Conservation (phyloP, 495 filamentous ascomycete species). For the Bombardia bombarda region DNA sequence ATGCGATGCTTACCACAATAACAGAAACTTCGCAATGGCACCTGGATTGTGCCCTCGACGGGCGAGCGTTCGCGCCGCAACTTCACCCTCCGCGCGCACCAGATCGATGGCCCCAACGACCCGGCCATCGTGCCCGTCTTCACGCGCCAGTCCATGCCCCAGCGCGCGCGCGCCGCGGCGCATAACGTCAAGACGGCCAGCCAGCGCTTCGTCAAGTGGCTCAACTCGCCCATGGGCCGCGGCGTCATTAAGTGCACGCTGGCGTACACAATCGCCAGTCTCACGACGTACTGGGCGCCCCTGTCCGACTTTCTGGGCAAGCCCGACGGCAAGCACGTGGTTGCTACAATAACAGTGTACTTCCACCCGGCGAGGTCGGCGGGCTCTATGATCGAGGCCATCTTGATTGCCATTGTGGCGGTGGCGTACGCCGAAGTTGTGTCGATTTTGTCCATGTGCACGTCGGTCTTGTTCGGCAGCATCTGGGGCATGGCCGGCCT, state of each 20-base stretch:
- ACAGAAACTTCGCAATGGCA: constrained; percentile 53
- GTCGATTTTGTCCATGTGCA: constrained; percentile 78
- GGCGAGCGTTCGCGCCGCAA: constrained; percentile 51
- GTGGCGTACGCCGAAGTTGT: constrained; percentile 77
- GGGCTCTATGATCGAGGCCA: constrained; percentile 86
- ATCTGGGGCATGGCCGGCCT: constrained; percentile 54
- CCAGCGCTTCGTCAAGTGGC: constrained; percentile 30
- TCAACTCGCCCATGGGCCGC: constrained; percentile 49
- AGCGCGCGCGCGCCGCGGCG: constrained; percentile 21
- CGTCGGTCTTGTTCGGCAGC: constrained; percentile 66
- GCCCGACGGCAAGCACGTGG: constrained; percentile 94
- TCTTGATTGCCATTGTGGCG: constrained; percentile 71
- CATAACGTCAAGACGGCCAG: constrained; percentile 16
- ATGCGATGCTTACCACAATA: not conserved
- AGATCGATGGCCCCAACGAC: constrained; percentile 16
- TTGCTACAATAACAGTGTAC: constrained; percentile 87
- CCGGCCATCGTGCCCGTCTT: constrained; percentile 4
- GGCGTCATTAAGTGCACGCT: constrained; percentile 88
- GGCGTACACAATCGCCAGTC: constrained; percentile 80
- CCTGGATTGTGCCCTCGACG: constrained; percentile 51
- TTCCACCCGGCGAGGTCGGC: constrained; percentile 91
- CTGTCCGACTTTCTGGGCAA: constrained; percentile 67
- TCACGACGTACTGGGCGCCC: constrained; percentile 75
- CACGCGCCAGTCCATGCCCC: constrained; percentile 14
- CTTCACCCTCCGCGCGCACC: constrained; percentile 44